These are phyloP conservation scores for Guillardia theta DNA, from an alignment of 78 protist species.

Conservation along the genomic window DNA sequence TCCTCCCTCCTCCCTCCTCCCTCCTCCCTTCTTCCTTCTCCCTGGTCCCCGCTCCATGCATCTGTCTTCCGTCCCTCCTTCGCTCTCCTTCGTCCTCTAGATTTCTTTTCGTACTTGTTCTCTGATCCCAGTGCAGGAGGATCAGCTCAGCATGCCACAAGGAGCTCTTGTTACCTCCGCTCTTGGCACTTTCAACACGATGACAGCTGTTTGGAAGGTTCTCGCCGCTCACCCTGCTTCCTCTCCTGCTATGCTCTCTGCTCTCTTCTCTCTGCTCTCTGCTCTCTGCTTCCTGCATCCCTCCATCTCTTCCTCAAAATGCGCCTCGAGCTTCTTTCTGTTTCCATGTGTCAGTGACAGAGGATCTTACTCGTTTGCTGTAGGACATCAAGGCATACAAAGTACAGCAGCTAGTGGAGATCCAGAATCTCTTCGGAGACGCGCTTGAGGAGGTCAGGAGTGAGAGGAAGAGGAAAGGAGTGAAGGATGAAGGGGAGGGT, in stretches of 20 bases:
- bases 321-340: neutral
- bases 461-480: too few species aligned
- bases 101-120: neutral
- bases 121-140: neutral
- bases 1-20: neutral
- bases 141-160: neutral
- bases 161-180: neutral
- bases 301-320: neutral
- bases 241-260: neutral
- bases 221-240: neutral
- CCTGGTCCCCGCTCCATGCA: neutral
- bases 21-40: neutral
- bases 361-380: neutral
- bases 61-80: neutral
- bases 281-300: neutral
- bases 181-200: neutral
- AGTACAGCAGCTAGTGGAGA: neutral
- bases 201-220: neutral
- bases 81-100: neutral
- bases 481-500: too few species aligned
- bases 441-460: too few species aligned
- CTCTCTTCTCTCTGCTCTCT: neutral
- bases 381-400: neutral
- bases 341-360: neutral
- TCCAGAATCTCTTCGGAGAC: neutral